Conservation (phyloP, 148 eudicot species). For the Amaranthus cruentus region DNA sequence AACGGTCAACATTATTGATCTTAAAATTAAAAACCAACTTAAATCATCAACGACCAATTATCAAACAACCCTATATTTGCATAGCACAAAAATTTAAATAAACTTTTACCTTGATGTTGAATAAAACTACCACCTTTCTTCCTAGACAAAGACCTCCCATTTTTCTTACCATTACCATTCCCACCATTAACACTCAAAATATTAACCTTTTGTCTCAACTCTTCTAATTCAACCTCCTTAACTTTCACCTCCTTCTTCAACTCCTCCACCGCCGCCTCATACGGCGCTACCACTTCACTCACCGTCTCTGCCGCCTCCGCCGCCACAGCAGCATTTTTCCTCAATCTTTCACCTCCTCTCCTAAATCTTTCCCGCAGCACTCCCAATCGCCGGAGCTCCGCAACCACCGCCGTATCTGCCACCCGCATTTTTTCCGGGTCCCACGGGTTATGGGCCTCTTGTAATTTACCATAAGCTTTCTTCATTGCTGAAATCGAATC, state of each 20-base stretch:
- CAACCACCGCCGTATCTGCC: constrained; percentile 84
- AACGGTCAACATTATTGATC: too few species aligned
- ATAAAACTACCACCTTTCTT: constrained; percentile 21
- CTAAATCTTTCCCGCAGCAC: constrained; percentile 73
- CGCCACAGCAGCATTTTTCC: constrained; percentile 18
- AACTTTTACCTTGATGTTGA: constrained; percentile 21
- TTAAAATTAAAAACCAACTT: too few species aligned
- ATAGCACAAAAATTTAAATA: neutral
- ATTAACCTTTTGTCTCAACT: constrained; percentile 54
- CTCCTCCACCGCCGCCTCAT: constrained; percentile 85
- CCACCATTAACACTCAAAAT: constrained; percentile 31
- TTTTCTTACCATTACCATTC: constrained; percentile 34
- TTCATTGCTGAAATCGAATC: constrained; percentile 64
- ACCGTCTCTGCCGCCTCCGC: constrained; percentile 39
- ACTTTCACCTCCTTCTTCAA: constrained; percentile 69
- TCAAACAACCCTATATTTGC: too few species aligned
- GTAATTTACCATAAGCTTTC: constrained; percentile 66
- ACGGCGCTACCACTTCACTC: constrained; percentile 85
- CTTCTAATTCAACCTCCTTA: constrained; percentile 65
- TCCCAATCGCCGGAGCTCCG: constrained; percentile 67
- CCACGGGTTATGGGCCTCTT: constrained; percentile 88
- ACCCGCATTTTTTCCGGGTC: constrained; percentile 74
- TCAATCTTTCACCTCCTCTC: constrained; percentile 43
- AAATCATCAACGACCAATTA: too few species aligned
- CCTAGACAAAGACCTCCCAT: constrained; percentile 48